These are phyloP conservation scores for Colletotrichum somersetense DNA, from an alignment of 2,329 filamentous ascomycete species.

Conservation along the genomic window DNA sequence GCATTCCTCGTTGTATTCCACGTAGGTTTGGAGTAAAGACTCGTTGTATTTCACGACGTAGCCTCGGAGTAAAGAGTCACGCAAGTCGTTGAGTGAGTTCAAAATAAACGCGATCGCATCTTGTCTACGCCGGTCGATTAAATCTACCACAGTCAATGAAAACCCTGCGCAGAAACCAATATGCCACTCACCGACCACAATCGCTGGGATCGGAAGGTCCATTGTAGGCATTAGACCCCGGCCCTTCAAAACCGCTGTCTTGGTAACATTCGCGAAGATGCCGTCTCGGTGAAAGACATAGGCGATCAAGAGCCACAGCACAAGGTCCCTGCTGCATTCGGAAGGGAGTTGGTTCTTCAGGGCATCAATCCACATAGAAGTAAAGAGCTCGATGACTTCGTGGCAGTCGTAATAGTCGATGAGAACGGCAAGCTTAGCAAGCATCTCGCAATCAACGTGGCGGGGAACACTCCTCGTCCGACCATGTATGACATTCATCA, in stretches of 20 bases:
- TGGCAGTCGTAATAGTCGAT: slow-evolving; percentile 50
- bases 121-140: slow-evolving; percentile 1
- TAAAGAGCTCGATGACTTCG: slow-evolving; percentile 44
- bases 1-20: no score
- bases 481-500: slow-evolving; percentile 49
- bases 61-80: no score
- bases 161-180: fast-evolving
- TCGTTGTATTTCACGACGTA: no score
- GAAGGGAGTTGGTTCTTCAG: background rate
- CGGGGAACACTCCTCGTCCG: slow-evolving; percentile 44
- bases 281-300: slow-evolving; percentile 38
- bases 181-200: background rate
- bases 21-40: no score
- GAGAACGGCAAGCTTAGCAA: slow-evolving; percentile 47
- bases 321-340: slow-evolving; percentile 14
- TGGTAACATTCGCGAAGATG: slow-evolving; percentile 23
- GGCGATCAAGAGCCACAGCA: slow-evolving; percentile 40
- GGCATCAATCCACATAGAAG: slow-evolving; percentile 36
- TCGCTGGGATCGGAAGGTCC: background rate
- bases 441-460: slow-evolving; percentile 42
- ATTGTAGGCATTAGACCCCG: background rate
- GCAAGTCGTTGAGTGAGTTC: background rate
- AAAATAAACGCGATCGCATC: background rate
- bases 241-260: slow-evolving; percentile 27
- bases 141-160: background rate